A percentile compares a stretch with the other conserved stretches of the same genome.
Evolutionary conservation across 1,284 basidiomycete genomes (phyloP).

Genomic region (Tausonia pullulans): DNA sequence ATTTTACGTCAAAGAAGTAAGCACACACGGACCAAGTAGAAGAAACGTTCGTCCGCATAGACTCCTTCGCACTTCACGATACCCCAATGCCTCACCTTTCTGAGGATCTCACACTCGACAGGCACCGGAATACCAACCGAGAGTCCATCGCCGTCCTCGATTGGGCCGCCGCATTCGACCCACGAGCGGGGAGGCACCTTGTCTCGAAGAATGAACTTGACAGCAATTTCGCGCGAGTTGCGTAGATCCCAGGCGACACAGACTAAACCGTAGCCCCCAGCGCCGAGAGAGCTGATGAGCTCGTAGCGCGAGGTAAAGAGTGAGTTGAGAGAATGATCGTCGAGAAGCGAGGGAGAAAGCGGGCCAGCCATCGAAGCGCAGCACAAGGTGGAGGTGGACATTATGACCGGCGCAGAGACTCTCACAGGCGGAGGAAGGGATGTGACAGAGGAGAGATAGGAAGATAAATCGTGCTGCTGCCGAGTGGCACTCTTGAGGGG

Average conservation of each 20-base stretch:
- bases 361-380: background rate
- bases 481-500: too few species aligned
- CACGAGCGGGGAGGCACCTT: slow-evolving; percentile 70
- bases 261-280: slow-evolving; percentile 87
- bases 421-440: too few species aligned
- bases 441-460: too few species aligned
- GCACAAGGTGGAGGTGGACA: background rate
- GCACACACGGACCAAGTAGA: slow-evolving; percentile 58
- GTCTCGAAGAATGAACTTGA: slow-evolving; percentile 83
- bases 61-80: slow-evolving; percentile 72
- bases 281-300: slow-evolving; percentile 61
- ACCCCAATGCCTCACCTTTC: slow-evolving; percentile 60
- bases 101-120: slow-evolving; percentile 67
- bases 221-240: slow-evolving; percentile 59
- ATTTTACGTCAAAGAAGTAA: background rate
- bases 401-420: too few species aligned
- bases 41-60: slow-evolving; percentile 70
- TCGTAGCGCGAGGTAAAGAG: slow-evolving; percentile 56
- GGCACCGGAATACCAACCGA: slow-evolving; percentile 52
- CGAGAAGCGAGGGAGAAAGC: slow-evolving; percentile 14
- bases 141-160: slow-evolving; percentile 22
- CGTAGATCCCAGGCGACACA: slow-evolving; percentile 56
- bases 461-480: too few species aligned
- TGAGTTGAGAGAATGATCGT: slow-evolving; percentile 48
- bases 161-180: slow-evolving; percentile 46